Evolutionary conservation across 768 basidiomycete genomes (phyloP).

Genomic region (Agaricus blazei): DNA sequence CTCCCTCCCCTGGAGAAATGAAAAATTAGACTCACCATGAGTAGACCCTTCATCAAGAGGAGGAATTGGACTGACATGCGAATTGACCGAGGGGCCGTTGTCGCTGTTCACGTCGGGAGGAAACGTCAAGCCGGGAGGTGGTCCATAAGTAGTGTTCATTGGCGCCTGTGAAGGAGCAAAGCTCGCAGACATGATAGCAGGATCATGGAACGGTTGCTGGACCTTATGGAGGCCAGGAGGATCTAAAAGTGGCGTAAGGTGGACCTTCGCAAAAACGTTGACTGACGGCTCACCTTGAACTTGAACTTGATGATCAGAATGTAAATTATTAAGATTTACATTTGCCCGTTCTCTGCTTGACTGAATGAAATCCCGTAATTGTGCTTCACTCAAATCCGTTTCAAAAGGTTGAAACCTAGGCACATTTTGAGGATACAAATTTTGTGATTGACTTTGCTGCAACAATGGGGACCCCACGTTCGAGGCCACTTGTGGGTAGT

Average conservation of each 20-base stretch:
- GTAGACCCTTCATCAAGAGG: slow-evolving; percentile 26
- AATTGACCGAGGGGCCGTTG: slow-evolving; percentile 14
- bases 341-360: slow-evolving; percentile 55
- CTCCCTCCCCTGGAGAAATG: slow-evolving; percentile 70
- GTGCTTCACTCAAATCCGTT: slow-evolving; percentile 61
- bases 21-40: slow-evolving; percentile 63
- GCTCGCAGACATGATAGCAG: slow-evolving; percentile 77
- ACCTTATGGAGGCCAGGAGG: slow-evolving; percentile 13
- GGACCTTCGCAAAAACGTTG: not conserved
- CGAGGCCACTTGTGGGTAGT: slow-evolving; percentile 32
- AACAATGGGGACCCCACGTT: slow-evolving; percentile 38
- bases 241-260: not conserved
- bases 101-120: slow-evolving; percentile 27
- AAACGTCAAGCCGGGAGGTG: slow-evolving; percentile 64
- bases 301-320: not conserved
- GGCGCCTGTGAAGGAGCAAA: slow-evolving; percentile 39
- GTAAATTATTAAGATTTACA: slow-evolving; percentile 12
- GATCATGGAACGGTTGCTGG: slow-evolving; percentile 58
- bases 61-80: slow-evolving; percentile 16
- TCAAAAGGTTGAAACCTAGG: slow-evolving; percentile 54
- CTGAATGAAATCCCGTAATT: slow-evolving; percentile 72
- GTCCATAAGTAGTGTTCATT: slow-evolving; percentile 40
- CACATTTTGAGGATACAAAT: slow-evolving; percentile 29
- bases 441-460: slow-evolving; percentile 41
- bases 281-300: not conserved